These are phyloP conservation scores for Candida insectorum DNA, from an alignment of 805 yeast genomes.

Conservation along the genomic window DNA sequence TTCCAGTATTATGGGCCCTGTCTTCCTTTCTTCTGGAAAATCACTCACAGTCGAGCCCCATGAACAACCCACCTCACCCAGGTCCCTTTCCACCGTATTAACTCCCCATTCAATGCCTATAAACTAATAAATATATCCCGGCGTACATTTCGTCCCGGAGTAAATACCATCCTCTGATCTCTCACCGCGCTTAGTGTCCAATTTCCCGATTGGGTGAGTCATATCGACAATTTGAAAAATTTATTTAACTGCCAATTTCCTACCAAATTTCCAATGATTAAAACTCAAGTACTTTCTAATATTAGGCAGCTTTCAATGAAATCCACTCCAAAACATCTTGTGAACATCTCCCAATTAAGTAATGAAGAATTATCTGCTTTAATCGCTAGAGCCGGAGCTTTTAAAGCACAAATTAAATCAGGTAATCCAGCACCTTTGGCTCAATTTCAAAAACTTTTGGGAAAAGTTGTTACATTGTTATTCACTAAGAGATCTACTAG, in stretches of 20 bases:
- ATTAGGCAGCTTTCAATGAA: constrained; percentile 6
- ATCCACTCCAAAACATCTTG: constrained; percentile 61
- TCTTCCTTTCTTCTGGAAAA: too few species aligned
- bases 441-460: constrained; percentile 56
- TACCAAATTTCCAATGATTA: constrained; percentile 5
- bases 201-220: constrained; percentile 20
- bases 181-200: constrained; percentile 16
- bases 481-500: constrained; percentile 93
- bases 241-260: not conserved
- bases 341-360: constrained; percentile 76
- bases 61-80: not conserved
- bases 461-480: constrained; percentile 77
- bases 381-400: constrained; percentile 68
- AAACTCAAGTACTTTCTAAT: constrained; percentile 4
- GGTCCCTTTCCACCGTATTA: too few species aligned
- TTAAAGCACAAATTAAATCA: constrained; percentile 59
- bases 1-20: too few species aligned
- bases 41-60: not conserved
- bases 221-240: too few species aligned
- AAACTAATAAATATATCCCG: not conserved
- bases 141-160: not conserved
- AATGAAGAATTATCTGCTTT: constrained; percentile 67
- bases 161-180: constrained; percentile 13
- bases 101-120: too few species aligned
- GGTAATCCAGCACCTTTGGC: constrained; percentile 39